Evolutionary conservation across 2,329 filamentous ascomycete genomes (phyloP), one percentile per base, ranked within the genome.

Genomic region (Pestalotiopsis sp.): DNA sequence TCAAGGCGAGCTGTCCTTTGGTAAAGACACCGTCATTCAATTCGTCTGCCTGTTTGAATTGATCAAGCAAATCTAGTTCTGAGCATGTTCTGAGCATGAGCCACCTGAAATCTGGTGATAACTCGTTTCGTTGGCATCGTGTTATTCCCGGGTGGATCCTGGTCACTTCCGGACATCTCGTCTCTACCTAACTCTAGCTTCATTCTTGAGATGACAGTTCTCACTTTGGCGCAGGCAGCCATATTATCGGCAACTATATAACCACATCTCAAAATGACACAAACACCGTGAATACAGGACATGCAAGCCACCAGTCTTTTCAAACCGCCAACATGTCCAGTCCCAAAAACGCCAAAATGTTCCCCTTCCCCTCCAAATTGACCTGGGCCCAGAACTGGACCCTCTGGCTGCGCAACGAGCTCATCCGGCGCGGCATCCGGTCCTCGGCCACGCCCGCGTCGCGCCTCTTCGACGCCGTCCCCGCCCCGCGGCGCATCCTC

Each of bases 141-240:
- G 45, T 52, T 52, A 9, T n/a, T 20, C 20, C 6, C 3, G 17
- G 17, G 45, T 52, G 45, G 45, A 52, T 52, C 45, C 45, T 23
- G 9, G n/a, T 52, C 45, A 12, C 17, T n/a, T 49, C 41, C 41
- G 41, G 41, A 7, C 45, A 52, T 9, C 45, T 52, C 45, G 9
- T 7, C 17, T 20, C 17, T 52, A n/a, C 6, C 31, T 23, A n/a
- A 52, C 17, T 52, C 68, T 74, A 74, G 20, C 20, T 36, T 31
- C 38, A 25, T 52, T 52, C 36, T 23, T 5, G 41, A 27, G 20
- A 52, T 31, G 25, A 56, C 45, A 52, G 17, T 52, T 52, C 20
- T 52, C 45, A 52, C 3, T 20, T 7, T 52, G 45, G 45, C 45
- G 45, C 45, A 52, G 45, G 45, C 45, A 52, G 45, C 45, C 45